These are phyloP conservation scores for Letharia lupina DNA, from an alignment of 495 filamentous ascomycete genomes.

Conservation along the genomic window DNA sequence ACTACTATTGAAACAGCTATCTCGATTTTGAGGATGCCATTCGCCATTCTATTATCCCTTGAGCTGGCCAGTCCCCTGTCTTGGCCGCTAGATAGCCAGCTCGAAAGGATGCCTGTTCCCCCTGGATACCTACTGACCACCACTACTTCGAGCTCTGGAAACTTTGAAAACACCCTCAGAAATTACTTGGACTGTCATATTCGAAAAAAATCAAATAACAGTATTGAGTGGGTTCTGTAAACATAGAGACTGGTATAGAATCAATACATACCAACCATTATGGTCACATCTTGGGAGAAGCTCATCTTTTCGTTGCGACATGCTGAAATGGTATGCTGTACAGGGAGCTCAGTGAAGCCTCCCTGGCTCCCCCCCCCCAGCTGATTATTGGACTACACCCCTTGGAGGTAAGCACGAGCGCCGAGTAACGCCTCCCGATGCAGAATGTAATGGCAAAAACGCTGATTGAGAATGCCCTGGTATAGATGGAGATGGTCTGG, in stretches of 20 bases:
- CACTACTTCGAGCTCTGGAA: too few species aligned
- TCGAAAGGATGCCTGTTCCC: too few species aligned
- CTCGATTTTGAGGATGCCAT: too few species aligned
- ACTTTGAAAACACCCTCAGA: too few species aligned
- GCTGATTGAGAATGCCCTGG: slow-evolving; percentile 8
- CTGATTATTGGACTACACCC: slow-evolving; percentile 5
- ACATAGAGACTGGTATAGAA: neutral
- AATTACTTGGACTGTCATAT: too few species aligned
- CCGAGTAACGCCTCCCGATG: slow-evolving; percentile 13
- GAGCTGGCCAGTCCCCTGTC: too few species aligned
- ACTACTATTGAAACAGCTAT: too few species aligned
- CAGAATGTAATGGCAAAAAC: slow-evolving; percentile 3
- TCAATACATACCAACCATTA: neutral
- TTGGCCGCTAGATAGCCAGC: too few species aligned
- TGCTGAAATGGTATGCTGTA: slow-evolving; percentile 9
- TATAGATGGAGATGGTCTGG: neutral
- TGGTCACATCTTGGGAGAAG: neutral
- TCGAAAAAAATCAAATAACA: too few species aligned
- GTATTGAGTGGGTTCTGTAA: neutral
- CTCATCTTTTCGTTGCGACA: neutral
- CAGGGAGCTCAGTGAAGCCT: slow-evolving; percentile 5
- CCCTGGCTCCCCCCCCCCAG: neutral
- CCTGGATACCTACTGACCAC: too few species aligned
- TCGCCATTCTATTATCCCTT: too few species aligned
- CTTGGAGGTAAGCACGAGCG: slow-evolving; percentile 12